phyloP scores from a whole-genome alignment of 2,329 filamentous ascomycete species.

The Pseudogymnoascus sp. region DNA sequence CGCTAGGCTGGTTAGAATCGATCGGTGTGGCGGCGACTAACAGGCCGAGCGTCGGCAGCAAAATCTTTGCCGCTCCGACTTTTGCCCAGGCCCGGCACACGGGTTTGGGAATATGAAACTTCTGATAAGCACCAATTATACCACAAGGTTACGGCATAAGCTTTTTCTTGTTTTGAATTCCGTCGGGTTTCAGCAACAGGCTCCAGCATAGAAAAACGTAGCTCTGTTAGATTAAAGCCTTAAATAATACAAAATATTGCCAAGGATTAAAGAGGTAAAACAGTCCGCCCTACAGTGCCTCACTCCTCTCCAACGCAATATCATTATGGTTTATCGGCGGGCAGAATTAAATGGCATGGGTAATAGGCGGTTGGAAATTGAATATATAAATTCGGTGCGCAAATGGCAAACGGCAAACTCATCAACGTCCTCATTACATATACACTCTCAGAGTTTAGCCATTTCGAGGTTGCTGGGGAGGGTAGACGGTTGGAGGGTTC shows the following conservation, averaged over 20 bases:
- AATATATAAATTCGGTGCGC: too few species aligned
- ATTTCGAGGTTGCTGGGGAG: too few species aligned
- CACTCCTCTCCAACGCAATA: too few species aligned
- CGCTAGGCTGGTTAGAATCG: not conserved
- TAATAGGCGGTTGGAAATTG: too few species aligned
- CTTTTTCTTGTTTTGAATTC: not conserved
- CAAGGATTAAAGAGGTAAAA: too few species aligned
- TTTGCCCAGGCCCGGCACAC: not conserved
- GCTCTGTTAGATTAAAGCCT: not conserved
- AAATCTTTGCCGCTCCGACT: not conserved
- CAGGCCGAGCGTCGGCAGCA: not conserved
- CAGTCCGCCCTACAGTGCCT: too few species aligned
- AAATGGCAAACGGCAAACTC: too few species aligned
- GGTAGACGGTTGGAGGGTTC: too few species aligned
- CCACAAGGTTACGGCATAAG: not conserved
- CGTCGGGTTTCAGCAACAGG: not conserved
- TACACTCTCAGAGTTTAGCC: too few species aligned
- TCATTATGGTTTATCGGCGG: too few species aligned
- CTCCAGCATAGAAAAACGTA: not conserved
- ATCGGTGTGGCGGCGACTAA: constrained; percentile 3
- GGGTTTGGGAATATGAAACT: not conserved
- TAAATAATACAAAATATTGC: not conserved
- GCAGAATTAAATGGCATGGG: too few species aligned
- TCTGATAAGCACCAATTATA: not conserved
- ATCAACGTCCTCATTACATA: too few species aligned